Evolutionary conservation across 1,139 yeast genomes (phyloP).

Genomic region (Tardiomyces blankii): DNA sequence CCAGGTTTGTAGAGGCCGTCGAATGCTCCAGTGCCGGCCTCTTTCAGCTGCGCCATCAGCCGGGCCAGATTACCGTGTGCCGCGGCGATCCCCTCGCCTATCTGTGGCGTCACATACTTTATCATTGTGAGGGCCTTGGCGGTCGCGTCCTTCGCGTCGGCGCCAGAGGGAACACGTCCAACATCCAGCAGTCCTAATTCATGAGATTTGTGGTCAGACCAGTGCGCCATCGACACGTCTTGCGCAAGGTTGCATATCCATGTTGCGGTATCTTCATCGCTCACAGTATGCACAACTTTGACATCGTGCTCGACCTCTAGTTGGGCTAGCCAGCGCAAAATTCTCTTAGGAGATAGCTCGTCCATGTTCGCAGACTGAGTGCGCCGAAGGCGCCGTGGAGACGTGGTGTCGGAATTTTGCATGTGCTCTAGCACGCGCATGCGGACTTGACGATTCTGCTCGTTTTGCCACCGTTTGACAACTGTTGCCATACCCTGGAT

Average conservation of each 20-base stretch:
- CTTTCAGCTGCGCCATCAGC: background rate
- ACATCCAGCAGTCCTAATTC: constrained; percentile 27
- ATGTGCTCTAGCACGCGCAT: constrained; percentile 15
- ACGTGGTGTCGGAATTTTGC: constrained; percentile 1
- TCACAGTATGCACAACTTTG: constrained; percentile 12
- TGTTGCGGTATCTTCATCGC: constrained; percentile 12
- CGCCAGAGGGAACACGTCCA: constrained; percentile 34
- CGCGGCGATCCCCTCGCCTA: constrained; percentile 10
- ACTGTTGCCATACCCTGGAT: constrained; percentile 14
- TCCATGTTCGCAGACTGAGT: background rate
- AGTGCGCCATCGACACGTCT: constrained; percentile 9
- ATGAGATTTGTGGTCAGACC: constrained; percentile 11
- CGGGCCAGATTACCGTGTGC: constrained; percentile 9
- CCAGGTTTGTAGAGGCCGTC: constrained; percentile 9
- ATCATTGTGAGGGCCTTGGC: constrained; percentile 34
- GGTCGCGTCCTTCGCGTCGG: constrained; percentile 30
- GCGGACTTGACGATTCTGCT: constrained; percentile 10
- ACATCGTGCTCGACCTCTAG: constrained; percentile 10
- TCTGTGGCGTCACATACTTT: constrained; percentile 33
- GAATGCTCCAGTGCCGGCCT: constrained; percentile 10
- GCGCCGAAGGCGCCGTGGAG: background rate
- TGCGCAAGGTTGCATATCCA: constrained; percentile 15
- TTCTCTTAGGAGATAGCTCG: background rate
- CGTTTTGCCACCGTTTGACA: constrained; percentile 9
- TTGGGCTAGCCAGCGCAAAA: constrained; percentile 4